Conservation (phyloP, 352 stramenopile genomes). For the Globisporangium viniferum region DNA sequence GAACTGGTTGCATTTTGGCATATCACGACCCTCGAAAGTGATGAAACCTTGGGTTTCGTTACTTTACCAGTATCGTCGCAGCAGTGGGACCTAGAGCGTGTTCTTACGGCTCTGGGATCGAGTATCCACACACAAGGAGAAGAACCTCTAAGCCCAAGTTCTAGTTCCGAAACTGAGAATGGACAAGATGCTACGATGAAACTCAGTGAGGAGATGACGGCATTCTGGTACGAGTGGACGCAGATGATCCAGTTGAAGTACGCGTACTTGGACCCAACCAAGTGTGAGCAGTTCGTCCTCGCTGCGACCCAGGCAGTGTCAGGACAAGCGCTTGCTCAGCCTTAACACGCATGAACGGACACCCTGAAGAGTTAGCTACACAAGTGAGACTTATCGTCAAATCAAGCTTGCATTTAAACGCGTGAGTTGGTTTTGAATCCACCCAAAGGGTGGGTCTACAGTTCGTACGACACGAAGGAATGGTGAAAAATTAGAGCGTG, state of each 20-base stretch:
- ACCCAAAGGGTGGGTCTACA: not conserved
- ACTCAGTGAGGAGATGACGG: constrained; percentile 2
- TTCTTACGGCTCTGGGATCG: constrained; percentile 3
- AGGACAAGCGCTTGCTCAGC: not conserved
- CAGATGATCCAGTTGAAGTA: constrained; percentile 50
- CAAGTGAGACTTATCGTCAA: not conserved
- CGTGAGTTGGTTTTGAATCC: not conserved
- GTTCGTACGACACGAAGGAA: not conserved
- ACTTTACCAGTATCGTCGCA: not conserved
- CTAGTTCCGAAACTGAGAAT: not conserved
- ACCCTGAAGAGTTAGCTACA: not conserved
- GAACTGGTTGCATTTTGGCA: constrained; percentile 40
- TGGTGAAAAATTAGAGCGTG: not conserved
- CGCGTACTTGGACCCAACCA: constrained; percentile 31
- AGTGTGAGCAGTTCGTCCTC: constrained; percentile 21
- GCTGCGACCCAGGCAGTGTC: constrained; percentile 6
- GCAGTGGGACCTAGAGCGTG: constrained; percentile 9
- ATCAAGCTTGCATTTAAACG: not conserved
- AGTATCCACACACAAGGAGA: constrained; percentile 4
- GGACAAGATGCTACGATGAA: not conserved
- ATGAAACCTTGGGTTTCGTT: not conserved
- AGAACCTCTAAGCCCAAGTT: not conserved
- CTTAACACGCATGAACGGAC: not conserved
- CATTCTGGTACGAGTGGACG: constrained; percentile 23
- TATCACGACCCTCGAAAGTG: constrained; percentile 15